Evolutionary conservation across 177 flowering plant genomes (phyloP).

Genomic region (Tripterygium wilfordii): DNA sequence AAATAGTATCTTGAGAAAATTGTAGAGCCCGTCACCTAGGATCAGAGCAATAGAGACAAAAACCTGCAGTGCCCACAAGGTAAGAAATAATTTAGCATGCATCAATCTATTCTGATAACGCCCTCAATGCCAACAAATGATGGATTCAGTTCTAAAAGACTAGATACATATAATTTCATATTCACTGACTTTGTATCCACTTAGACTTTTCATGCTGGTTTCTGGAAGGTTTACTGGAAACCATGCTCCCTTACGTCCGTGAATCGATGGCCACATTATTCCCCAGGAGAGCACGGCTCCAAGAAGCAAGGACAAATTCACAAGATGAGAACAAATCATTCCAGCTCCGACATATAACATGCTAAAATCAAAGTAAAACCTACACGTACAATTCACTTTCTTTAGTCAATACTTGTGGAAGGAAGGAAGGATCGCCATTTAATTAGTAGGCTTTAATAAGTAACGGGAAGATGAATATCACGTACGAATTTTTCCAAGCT

Average conservation of each 20-base stretch:
- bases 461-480: neutral
- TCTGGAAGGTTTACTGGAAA: slow-evolving; percentile 39
- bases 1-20: slow-evolving; percentile 44
- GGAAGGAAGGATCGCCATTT: too few species aligned
- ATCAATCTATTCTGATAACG: too few species aligned
- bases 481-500: slow-evolving; percentile 73
- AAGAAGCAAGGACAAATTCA: slow-evolving; percentile 69
- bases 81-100: too few species aligned
- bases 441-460: too few species aligned
- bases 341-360: slow-evolving; percentile 76
- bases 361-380: slow-evolving; percentile 79
- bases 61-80: slow-evolving; percentile 69
- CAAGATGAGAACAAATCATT: slow-evolving; percentile 84
- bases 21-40: slow-evolving; percentile 89
- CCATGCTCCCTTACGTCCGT: slow-evolving; percentile 59
- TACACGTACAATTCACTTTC: slow-evolving; percentile 26
- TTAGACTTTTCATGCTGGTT: slow-evolving; percentile 73
- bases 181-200: slow-evolving; percentile 61
- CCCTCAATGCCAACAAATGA: too few species aligned
- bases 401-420: neutral
- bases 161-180: too few species aligned
- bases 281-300: slow-evolving; percentile 89
- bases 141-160: too few species aligned
- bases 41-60: slow-evolving; percentile 78
- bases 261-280: slow-evolving; percentile 77